Base-by-base conservation (phyloP, 2,329 filamentous ascomycete genomes). In the Apiospora malaysiana region DNA sequence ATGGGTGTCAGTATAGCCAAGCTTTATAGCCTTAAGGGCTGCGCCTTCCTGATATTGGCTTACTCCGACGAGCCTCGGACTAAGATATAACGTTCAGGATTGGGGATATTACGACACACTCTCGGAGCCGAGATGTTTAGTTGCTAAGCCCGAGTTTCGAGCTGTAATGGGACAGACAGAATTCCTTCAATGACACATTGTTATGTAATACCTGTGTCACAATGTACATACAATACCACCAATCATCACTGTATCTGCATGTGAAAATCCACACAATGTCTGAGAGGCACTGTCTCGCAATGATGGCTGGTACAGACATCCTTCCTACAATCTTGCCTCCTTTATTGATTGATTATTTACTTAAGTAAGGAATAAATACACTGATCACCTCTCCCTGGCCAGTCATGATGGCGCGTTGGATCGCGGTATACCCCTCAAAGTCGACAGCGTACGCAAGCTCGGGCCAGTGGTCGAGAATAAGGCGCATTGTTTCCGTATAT, bases 381-480 rank as follows among this genome's bases (percentile, higher is more conserved):
- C 16, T 21, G 32, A 59, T 21, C 14, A 32, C 1, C 9, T 56
- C 49, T 9, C 32, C 49, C 14, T 25, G 49, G 25, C 16, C 25
- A 37, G 16, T 2, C 51, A 37, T 37, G 16, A 59, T 59, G 27
- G 27, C 51, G 18, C 51, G 27, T 16, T 59, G 27, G 12, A 21
- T 27, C 2, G 51, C 51, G 3, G 27, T 37, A 27, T 59, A 59
- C 7, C 51, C 51, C 9, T 59, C 51, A 1, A 10, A 2, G 27
- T 59, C 27, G 3, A 59, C 27, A 27, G 27, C 27, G 18, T 59
- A 27, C 7, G 27, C 51, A 6, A 59, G 18, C 49, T 59, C 16
- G 1, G 51, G 51, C 51, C 51, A 59, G 23, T 46, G 66, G 42
- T 32, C 66, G 16, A 67, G 66, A 23, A 67, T 47, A 8, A 67